These are phyloP conservation scores for Termitomyces sp. DNA, from an alignment of 768 basidiomycete genomes.

Conservation along the genomic window DNA sequence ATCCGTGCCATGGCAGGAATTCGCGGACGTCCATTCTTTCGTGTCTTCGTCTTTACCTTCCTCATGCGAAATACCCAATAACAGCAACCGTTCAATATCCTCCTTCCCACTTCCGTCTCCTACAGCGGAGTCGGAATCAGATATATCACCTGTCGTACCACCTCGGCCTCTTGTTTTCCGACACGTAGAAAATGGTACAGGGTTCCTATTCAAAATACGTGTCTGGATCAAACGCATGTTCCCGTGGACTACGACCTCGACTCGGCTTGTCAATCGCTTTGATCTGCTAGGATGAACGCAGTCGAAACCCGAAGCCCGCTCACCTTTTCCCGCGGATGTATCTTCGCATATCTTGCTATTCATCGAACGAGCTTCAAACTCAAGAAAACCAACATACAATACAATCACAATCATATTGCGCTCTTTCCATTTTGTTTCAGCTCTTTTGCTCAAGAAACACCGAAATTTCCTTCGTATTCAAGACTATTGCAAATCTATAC, in stretches of 20 bases:
- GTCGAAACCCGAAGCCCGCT: neutral
- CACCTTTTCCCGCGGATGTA: neutral
- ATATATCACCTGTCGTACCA: too few species aligned
- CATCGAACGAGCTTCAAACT: neutral
- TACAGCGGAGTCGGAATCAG: too few species aligned
- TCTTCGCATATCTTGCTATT: too few species aligned
- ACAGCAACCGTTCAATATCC: neutral
- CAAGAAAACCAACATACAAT: neutral
- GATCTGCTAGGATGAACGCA: neutral
- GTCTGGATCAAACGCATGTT: neutral
- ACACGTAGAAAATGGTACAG: neutral
- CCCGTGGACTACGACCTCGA: neutral
- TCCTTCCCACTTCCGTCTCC: too few species aligned
- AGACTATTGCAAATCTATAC: too few species aligned
- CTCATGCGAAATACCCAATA: neutral
- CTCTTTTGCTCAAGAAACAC: too few species aligned
- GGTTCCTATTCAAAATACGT: neutral
- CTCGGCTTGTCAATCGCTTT: neutral
- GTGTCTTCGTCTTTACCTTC: too few species aligned
- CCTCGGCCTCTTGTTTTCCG: neutral
- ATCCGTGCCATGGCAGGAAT: neutral
- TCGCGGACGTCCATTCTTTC: too few species aligned
- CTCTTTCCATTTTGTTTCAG: too few species aligned
- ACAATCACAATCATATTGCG: neutral
- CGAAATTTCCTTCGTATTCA: too few species aligned